Conservation (phyloP, 176 grass and related monocot species). For the Phragmites australis region DNA sequence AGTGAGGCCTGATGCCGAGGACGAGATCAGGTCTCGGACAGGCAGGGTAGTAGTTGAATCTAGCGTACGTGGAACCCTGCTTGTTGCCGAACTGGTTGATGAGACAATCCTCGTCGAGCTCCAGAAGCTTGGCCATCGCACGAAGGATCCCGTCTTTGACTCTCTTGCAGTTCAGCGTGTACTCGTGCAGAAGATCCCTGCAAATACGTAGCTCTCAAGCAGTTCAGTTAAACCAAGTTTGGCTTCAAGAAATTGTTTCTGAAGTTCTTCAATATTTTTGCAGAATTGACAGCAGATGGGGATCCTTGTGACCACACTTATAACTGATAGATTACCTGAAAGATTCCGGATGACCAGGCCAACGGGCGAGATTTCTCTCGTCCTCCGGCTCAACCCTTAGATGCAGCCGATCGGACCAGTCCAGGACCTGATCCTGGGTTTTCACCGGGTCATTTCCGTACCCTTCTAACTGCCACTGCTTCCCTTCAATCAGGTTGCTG, state of each 20-base stretch:
- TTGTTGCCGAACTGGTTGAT: slow-evolving; percentile 27
- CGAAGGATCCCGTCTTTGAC: slow-evolving; percentile 33
- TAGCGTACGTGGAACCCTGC: slow-evolving; percentile 20
- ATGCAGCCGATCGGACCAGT: slow-evolving; percentile 61
- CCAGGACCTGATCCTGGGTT: slow-evolving; percentile 44
- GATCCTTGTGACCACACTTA: background rate
- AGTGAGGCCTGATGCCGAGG: slow-evolving; percentile 58
- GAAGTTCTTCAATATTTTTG: background rate
- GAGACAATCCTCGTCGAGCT: slow-evolving; percentile 38
- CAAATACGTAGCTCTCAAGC: background rate
- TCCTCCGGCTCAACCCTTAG: slow-evolving; percentile 58
- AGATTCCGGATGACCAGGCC: slow-evolving; percentile 50
- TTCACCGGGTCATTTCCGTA: slow-evolving; percentile 59
- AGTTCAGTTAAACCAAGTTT: background rate
- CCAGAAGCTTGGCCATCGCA: slow-evolving; percentile 31
- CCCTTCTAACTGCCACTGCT: slow-evolving; percentile 53
- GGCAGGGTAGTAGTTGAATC: slow-evolving; percentile 55
- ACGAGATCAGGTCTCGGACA: slow-evolving; percentile 59
- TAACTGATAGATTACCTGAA: slow-evolving; percentile 44
- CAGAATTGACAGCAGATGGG: background rate
- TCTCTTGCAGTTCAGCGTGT: slow-evolving; percentile 34
- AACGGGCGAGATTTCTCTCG: slow-evolving; percentile 42
- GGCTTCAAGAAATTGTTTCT: background rate
- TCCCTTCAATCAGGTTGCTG: slow-evolving; percentile 59
- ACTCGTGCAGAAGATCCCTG: slow-evolving; percentile 58